Evolutionary conservation across 2,329 filamentous ascomycete genomes (phyloP).

Genomic region (Fusarium robinianum): DNA sequence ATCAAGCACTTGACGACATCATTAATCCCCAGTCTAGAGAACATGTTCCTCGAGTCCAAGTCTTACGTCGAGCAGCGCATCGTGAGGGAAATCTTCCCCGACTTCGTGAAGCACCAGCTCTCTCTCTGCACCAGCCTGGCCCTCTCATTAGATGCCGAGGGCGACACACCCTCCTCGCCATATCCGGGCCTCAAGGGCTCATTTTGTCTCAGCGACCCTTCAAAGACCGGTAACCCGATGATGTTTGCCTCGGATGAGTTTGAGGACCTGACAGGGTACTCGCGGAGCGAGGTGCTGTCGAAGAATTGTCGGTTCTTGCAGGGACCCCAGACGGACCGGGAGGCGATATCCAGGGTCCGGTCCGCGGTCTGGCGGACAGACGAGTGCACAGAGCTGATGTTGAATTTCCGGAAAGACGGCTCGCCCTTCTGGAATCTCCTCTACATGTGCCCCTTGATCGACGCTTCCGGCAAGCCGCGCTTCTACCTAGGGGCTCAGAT

Average conservation of each 20-base stretch:
- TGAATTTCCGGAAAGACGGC: slow-evolving; percentile 57
- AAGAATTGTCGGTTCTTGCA: slow-evolving; percentile 57
- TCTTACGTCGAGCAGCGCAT: slow-evolving; percentile 51
- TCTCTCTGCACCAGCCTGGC: slow-evolving; percentile 51
- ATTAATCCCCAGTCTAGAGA: slow-evolving; percentile 52
- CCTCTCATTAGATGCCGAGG: slow-evolving; percentile 45
- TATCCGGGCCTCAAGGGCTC: slow-evolving; percentile 62
- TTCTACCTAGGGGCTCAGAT: slow-evolving; percentile 63
- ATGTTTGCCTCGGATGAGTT: slow-evolving; percentile 56
- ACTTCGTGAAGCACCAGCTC: slow-evolving; percentile 58
- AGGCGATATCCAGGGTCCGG: slow-evolving; percentile 48
- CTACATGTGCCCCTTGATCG: slow-evolving; percentile 56
- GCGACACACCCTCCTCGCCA: slow-evolving; percentile 36
- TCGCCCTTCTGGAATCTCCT: slow-evolving; percentile 62
- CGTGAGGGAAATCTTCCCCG: slow-evolving; percentile 52
- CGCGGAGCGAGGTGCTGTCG: slow-evolving; percentile 51
- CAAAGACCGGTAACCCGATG: slow-evolving; percentile 55
- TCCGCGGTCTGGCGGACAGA: slow-evolving; percentile 47
- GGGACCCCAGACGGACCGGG: slow-evolving; percentile 50
- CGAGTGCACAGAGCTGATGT: slow-evolving; percentile 54
- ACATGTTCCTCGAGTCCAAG: slow-evolving; percentile 49
- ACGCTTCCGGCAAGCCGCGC: slow-evolving; percentile 51
- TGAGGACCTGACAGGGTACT: slow-evolving; percentile 55
- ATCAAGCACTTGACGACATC: slow-evolving; percentile 51
- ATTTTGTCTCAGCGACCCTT: slow-evolving; percentile 61